A percentile compares a stretch with the other conserved stretches of the same genome.
These are phyloP conservation scores for Phytopythium litorale DNA, from an alignment of 352 stramenopile species.

Conservation along the genomic window DNA sequence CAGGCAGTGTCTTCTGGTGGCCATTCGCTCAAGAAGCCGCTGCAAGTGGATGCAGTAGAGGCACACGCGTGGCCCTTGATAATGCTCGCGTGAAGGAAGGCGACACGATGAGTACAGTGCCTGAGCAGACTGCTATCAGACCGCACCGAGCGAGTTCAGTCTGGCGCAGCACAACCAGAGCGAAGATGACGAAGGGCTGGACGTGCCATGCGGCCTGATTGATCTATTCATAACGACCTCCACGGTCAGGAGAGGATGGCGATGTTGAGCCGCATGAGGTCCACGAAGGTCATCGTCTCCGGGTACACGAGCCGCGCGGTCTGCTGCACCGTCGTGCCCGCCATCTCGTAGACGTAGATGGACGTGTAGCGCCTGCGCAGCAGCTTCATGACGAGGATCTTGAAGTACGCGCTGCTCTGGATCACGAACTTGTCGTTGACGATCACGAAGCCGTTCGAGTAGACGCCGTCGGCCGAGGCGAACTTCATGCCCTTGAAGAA, in stretches of 20 bases:
- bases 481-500: constrained; percentile 32
- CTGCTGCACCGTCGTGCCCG: constrained; percentile 24
- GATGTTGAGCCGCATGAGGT: constrained; percentile 21
- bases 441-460: constrained; percentile 34
- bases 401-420: constrained; percentile 16
- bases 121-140: too few species aligned
- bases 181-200: too few species aligned
- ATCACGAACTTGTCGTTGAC: constrained; percentile 30
- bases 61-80: too few species aligned
- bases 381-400: constrained; percentile 26
- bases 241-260: constrained; percentile 16
- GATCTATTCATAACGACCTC: not conserved
- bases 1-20: too few species aligned
- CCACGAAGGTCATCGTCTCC: constrained; percentile 15
- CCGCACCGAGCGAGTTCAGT: too few species aligned
- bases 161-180: too few species aligned
- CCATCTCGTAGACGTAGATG: constrained; percentile 31
- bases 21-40: too few species aligned
- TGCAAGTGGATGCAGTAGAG: too few species aligned
- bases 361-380: constrained; percentile 10
- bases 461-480: constrained; percentile 28
- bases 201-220: too few species aligned
- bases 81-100: too few species aligned
- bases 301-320: constrained; percentile 27
- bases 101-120: too few species aligned